Evolutionary conservation across 208 protist species (phyloP).

Genomic region (Perkinsela sp.): DNA sequence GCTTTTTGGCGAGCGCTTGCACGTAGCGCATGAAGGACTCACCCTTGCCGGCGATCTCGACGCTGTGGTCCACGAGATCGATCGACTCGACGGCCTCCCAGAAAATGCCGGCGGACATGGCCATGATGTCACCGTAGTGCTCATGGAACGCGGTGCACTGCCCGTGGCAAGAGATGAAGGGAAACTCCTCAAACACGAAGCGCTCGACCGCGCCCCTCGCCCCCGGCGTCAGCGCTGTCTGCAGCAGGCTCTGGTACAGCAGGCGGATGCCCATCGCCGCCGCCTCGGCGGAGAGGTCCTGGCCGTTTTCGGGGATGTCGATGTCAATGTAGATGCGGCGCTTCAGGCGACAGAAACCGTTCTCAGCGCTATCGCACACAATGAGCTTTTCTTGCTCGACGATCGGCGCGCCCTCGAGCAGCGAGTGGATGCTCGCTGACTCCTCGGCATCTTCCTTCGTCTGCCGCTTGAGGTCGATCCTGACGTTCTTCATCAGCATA

Average conservation of each 20-base stretch:
- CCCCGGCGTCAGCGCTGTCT: not conserved
- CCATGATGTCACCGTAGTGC: not conserved
- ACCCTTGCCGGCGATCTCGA: not conserved
- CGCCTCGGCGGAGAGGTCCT: not conserved
- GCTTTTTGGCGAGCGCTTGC: not conserved
- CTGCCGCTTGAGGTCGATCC: not conserved
- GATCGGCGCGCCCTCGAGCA: not conserved
- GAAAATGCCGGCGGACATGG: not conserved
- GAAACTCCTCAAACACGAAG: not conserved
- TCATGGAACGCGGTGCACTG: not conserved
- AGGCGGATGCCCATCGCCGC: not conserved
- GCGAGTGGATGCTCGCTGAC: not conserved
- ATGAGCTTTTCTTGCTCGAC: not conserved
- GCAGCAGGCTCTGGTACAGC: not conserved
- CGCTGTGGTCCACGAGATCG: not conserved
- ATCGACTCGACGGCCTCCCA: not conserved
- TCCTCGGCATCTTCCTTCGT: not conserved
- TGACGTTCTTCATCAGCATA: not conserved
- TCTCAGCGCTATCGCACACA: not conserved
- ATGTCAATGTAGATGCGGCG: not conserved
- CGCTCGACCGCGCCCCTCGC: not conserved
- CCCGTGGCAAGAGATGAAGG: not conserved
- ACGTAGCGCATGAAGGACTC: not conserved
- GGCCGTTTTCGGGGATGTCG: not conserved
- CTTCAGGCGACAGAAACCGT: not conserved